Evolutionary conservation across 345 rosid genomes (phyloP), one percentile per base, ranked within the genome.

Genomic region (Hibiscus syriacus): DNA sequence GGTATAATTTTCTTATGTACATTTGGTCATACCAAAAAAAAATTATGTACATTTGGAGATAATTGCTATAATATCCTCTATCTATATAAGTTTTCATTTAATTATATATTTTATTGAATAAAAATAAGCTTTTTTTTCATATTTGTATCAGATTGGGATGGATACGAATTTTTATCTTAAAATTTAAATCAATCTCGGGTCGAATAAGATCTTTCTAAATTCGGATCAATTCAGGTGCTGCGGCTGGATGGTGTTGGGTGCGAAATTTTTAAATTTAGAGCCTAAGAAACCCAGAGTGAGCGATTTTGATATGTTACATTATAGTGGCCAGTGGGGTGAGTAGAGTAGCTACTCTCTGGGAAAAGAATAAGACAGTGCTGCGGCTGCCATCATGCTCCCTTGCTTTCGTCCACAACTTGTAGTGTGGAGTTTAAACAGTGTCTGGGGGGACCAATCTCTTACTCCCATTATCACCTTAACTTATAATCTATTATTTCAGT

Each of bases 391-490:
- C 4, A 41, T 27, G 23, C 52, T 41, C 66, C 50, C 32, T 23
- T 62, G 66, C 52, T 62, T 41, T 62, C 66, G 41, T 41, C 23
- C 10, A 23, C 23, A 41, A 23, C 66, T 23, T 62, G 34, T 62
- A 62, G 5, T 62, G 19, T 30, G 32, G 27, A 17, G 65, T 38
- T 36, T 6, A 1, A 23, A n/a, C 5, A 6, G 41, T 62, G 66
- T 62, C 52, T 6, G 52, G 66, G 66, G 66, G 66, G 66, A 62
- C 66, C 66, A 62, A 23, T 4, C 2, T 59, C 26, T 19, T 17
- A 4, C 16, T 3, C 16, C 2, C 2, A 50, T 50, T 50, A 30
- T 57, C 23, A 58, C 1, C 4, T 60, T 11, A 11, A 8, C 11
- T 36, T 32, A 30, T 32, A n/a, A 38, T 38, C 19, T 61, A 57